Percentiles rank a stretch among this genome's conserved stretches.
Evolutionary conservation across 2,329 filamentous ascomycete species (phyloP).

Genomic region (Aureobasidium sp.): DNA sequence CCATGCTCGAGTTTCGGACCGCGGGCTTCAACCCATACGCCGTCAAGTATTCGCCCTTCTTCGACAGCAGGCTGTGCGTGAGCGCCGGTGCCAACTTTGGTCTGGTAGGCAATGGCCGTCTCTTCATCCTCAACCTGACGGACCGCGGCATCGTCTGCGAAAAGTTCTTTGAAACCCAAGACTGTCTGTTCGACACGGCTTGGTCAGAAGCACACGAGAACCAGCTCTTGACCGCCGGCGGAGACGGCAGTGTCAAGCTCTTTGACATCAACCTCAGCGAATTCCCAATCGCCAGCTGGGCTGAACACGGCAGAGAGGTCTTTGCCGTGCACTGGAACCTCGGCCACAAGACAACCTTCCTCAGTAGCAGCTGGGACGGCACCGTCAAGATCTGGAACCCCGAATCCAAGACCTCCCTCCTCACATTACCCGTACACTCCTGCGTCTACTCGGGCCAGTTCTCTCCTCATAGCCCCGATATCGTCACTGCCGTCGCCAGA

Average conservation of each 20-base stretch:
- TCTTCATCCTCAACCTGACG: slow-evolving; percentile 79
- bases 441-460: slow-evolving; percentile 94
- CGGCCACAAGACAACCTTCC: slow-evolving; percentile 81
- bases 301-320: slow-evolving; percentile 88
- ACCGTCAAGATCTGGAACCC: slow-evolving; percentile 95
- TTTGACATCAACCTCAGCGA: slow-evolving; percentile 77
- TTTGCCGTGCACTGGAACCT: slow-evolving; percentile 93
- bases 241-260: slow-evolving; percentile 90
- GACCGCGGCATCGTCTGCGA: slow-evolving; percentile 75
- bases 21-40: slow-evolving; percentile 92
- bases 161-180: slow-evolving; percentile 93
- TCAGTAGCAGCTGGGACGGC: slow-evolving; percentile 92
- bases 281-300: slow-evolving; percentile 86
- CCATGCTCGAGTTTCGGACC: slow-evolving; percentile 90
- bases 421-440: slow-evolving; percentile 81
- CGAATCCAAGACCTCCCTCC: slow-evolving; percentile 58
- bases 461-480: slow-evolving; percentile 76
- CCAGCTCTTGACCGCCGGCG: slow-evolving; percentile 80
- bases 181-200: slow-evolving; percentile 87
- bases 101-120: slow-evolving; percentile 87
- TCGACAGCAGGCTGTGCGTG: slow-evolving; percentile 88
- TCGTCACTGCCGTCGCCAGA: slow-evolving; percentile 80
- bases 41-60: slow-evolving; percentile 97
- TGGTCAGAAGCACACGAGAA: slow-evolving; percentile 98
- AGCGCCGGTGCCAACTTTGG: slow-evolving; percentile 92